Percentiles rank a stretch among this genome's conserved stretches.
Evolutionary conservation across 2,329 filamentous ascomycete genomes (phyloP).

Genomic region (Trichoderma citrinoviride): DNA sequence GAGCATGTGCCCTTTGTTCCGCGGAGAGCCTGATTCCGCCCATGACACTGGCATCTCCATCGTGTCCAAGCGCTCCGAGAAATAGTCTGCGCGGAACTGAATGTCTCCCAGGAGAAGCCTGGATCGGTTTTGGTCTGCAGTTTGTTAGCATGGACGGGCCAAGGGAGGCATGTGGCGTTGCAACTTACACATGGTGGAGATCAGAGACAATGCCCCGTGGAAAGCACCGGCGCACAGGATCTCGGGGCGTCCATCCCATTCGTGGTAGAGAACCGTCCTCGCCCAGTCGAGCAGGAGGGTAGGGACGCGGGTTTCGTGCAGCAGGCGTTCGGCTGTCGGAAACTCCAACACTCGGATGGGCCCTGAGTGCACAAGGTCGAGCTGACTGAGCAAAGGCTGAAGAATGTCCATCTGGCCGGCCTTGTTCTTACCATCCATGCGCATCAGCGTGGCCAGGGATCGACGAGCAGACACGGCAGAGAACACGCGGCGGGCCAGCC

Average conservation of each 20-base stretch:
- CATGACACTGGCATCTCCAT: constrained; percentile 72
- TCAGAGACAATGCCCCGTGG: constrained; percentile 72
- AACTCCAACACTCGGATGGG: constrained; percentile 48
- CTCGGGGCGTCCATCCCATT: constrained; percentile 75
- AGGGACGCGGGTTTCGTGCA: constrained; percentile 57
- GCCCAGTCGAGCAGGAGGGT: constrained; percentile 68
- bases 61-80: constrained; percentile 72
- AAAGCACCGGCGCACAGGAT: constrained; percentile 69
- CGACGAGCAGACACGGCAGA: constrained; percentile 54
- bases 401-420: constrained; percentile 40
- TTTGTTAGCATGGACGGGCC: neutral
- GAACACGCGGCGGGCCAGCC: constrained; percentile 58
- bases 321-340: constrained; percentile 47
- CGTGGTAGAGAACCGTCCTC: constrained; percentile 68
- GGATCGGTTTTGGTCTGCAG: constrained; percentile 58
- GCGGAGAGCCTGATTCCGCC: constrained; percentile 60
- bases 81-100: constrained; percentile 72
- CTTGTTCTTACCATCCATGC: constrained; percentile 37
- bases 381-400: constrained; percentile 49
- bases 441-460: constrained; percentile 48
- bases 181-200: constrained; percentile 67
- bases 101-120: constrained; percentile 63
- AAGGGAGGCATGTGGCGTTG: neutral
- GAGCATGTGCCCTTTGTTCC: constrained; percentile 69
- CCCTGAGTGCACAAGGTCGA: constrained; percentile 51